Percentiles rank a stretch among this genome's conserved stretches.
Evolutionary conservation across 768 basidiomycete genomes (phyloP).

Genomic region (Suillus lakei): DNA sequence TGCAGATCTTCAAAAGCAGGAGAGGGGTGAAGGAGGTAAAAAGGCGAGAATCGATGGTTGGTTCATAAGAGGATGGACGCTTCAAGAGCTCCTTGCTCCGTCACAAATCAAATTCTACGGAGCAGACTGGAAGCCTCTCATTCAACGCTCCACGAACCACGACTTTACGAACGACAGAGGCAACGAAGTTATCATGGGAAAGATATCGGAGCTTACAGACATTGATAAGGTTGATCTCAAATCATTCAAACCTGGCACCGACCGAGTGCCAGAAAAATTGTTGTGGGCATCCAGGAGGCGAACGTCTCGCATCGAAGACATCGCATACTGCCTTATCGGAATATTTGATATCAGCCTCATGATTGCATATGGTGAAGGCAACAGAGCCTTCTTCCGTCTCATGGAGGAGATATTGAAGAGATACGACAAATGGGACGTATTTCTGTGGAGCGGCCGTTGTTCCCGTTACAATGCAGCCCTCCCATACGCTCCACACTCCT

Average conservation of each 20-base stretch:
- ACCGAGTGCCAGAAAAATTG: too few relatives aligned
- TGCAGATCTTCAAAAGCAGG: background rate
- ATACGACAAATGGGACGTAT: conserved; percentile 12
- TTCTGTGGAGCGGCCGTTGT: conserved; percentile 9
- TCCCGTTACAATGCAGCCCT: conserved; percentile 11
- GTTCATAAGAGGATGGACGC: conserved; percentile 22
- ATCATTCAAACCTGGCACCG: too few relatives aligned
- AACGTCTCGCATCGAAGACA: conserved; percentile 23
- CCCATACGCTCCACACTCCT: conserved; percentile 8
- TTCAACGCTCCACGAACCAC: conserved; percentile 4
- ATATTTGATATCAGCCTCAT: conserved; percentile 20
- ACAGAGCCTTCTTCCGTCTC: conserved; percentile 19
- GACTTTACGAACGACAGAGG: too few relatives aligned
- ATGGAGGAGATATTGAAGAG: conserved; percentile 13
- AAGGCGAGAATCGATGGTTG: conserved; percentile 8
- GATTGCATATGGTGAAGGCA: conserved; percentile 21
- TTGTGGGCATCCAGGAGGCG: conserved; percentile 22
- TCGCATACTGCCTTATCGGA: conserved; percentile 21
- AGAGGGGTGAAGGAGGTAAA: background rate
- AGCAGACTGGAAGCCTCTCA: conserved; percentile 17
- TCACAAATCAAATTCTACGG: conserved; percentile 21
- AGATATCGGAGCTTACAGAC: too few relatives aligned
- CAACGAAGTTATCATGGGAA: background rate
- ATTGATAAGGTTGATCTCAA: too few relatives aligned
- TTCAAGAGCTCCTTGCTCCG: too few relatives aligned